Conservation (phyloP, 1,139 yeast species). For the Lodderomyces theae region DNA sequence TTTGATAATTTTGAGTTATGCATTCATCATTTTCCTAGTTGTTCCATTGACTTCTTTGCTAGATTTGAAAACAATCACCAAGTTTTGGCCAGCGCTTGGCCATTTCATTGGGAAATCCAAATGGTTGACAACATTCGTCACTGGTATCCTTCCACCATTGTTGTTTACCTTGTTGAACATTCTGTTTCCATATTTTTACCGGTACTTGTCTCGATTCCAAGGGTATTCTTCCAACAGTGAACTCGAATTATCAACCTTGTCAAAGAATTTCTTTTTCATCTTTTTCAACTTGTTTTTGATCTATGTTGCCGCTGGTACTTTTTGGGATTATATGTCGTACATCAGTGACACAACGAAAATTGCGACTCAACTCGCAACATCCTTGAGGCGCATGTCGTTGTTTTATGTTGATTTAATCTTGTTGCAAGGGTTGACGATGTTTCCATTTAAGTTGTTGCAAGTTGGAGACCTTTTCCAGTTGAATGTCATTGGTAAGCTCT, state of each 20-base stretch:
- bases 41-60: constrained; percentile 71
- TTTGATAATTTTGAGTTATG: constrained; percentile 59
- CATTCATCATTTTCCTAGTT: constrained; percentile 66
- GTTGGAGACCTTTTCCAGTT: constrained; percentile 43
- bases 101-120: constrained; percentile 54
- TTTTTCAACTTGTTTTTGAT: constrained; percentile 76
- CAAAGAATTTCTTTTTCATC: constrained; percentile 74
- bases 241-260: constrained; percentile 69
- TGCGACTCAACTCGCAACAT: constrained; percentile 70
- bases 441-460: constrained; percentile 68
- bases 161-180: constrained; percentile 67
- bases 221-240: constrained; percentile 76
- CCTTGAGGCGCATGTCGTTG: constrained; percentile 63
- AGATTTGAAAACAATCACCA: constrained; percentile 66
- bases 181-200: constrained; percentile 66
- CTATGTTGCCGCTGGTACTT: constrained; percentile 78
- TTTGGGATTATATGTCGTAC: constrained; percentile 72
- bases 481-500: constrained; percentile 58
- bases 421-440: constrained; percentile 75
- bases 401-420: constrained; percentile 74
- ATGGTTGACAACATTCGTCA: constrained; percentile 70
- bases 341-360: constrained; percentile 73
- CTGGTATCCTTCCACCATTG: constrained; percentile 75
- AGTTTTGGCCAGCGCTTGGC: constrained; percentile 73
- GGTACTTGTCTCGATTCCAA: constrained; percentile 63